Evolutionary conservation across 352 stramenopile genomes (phyloP).

Genomic region (Globisporangium irregulare): DNA sequence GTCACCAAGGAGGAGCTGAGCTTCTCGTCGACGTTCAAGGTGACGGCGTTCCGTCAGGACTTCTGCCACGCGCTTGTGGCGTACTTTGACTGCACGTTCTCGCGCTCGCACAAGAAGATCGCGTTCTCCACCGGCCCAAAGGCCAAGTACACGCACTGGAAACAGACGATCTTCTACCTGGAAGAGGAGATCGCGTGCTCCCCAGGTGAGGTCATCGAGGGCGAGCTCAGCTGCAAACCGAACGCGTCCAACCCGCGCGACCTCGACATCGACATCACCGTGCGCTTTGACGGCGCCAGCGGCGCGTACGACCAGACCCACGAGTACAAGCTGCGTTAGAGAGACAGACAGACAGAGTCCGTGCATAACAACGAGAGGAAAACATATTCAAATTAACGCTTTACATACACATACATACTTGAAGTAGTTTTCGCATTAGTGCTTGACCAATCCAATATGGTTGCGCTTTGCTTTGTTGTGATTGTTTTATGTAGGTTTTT

Average conservation of each 20-base stretch:
- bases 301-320: conserved; percentile 65
- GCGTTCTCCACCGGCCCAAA: conserved; percentile 94
- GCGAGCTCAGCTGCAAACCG: conserved; percentile 84
- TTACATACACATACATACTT: background rate
- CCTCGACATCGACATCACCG: conserved; percentile 90
- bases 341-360: conserved; percentile 9
- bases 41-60: conserved; percentile 92
- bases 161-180: conserved; percentile 98
- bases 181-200: conserved; percentile 81
- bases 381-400: background rate
- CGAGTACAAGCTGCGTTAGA: conserved; percentile 81
- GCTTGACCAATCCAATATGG: no score
- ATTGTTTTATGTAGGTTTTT: background rate
- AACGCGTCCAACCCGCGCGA: conserved; percentile 93
- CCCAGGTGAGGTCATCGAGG: conserved; percentile 87
- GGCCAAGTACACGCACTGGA: conserved; percentile 98
- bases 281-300: conserved; percentile 73
- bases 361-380: background rate
- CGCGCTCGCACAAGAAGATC: conserved; percentile 92
- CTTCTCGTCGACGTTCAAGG: conserved; percentile 90
- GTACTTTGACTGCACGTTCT: conserved; percentile 99
- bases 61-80: conserved; percentile 96
- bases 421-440: background rate
- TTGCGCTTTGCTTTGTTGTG: background rate
- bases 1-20: conserved; percentile 93